Base-by-base conservation (phyloP, 805 yeast species). In the Ogataea pini region DNA sequence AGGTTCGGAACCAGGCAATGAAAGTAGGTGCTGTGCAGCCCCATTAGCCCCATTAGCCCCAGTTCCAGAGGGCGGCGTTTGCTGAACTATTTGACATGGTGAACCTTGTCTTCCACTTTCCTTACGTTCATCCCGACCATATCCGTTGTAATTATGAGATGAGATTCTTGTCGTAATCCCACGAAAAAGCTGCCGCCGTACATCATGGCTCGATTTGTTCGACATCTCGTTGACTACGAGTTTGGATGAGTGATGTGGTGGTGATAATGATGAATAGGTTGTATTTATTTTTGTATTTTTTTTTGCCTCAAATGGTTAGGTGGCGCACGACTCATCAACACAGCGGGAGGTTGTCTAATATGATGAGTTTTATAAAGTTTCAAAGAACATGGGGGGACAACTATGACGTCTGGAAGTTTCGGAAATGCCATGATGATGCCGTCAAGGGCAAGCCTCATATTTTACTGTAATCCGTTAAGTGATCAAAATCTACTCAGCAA, bases 171-270 rank as follows among this genome's bases (percentile, higher is more conserved):
- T 56, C 2, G 67, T 62, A 24, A 67, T 67, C 1, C 70, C 69
- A 14, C 66, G 63, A 42, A 67, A 66, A n/a, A 64, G 56, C 46
- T 64, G 70, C 47, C 70, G 47, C 47, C 67, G 56, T 1, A 63
- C 67, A 25, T 66, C 70, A 33, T 61, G 65, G 33, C 55, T 57
- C 28, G 64, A 52, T 32, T 60, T 49, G 20, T 49, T 50, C 14
- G 65, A 50, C 65, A 62, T 62, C 16, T 29, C 42, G 20, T n/a
- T 38, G 32, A 14, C 7, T 4, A 17, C 29, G 20, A 19, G 25
- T 9, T 38, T n/a, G 17, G 3, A 4, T n/a, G 7, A 16, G 19
- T 16, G 36, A 7, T 4, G 32, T 12, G 32, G 14, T 10, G 32
- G 32, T 6, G 5, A 22, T 22, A 22, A 6, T 22, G 25, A 22